Conservation (phyloP, 148 eudicot species). For the Salicornia ramosissima region DNA sequence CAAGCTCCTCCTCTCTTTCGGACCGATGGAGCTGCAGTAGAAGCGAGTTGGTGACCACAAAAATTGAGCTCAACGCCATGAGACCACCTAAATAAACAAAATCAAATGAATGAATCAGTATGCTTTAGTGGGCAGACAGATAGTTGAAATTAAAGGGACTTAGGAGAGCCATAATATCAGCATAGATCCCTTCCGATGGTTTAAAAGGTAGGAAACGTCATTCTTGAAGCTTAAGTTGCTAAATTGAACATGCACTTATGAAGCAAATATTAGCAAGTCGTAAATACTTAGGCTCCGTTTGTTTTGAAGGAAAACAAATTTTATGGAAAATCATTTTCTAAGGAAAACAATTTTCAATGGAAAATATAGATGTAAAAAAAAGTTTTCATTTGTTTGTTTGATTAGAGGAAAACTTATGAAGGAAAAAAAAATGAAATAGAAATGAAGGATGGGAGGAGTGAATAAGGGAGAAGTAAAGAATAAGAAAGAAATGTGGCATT, state of each 20-base stretch:
- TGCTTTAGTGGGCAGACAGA: not conserved
- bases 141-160: not conserved
- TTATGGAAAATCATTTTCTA: too few relatives aligned
- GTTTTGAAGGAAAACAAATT: too few relatives aligned
- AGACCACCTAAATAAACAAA: conserved; percentile 49
- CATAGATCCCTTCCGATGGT: not conserved
- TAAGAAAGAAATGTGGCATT: too few relatives aligned
- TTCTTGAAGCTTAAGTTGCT: not conserved
- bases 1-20: conserved; percentile 33
- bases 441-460: too few relatives aligned
- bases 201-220: not conserved
- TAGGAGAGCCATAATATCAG: not conserved
- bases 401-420: too few relatives aligned
- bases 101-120: not conserved
- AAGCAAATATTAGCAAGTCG: not conserved
- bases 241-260: not conserved
- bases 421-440: too few relatives aligned
- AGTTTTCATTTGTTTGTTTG: too few relatives aligned
- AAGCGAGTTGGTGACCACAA: conserved; percentile 82
- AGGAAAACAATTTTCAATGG: too few relatives aligned
- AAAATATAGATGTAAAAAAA: too few relatives aligned
- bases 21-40: conserved; percentile 71
- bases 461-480: too few relatives aligned
- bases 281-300: too few relatives aligned
- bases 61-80: conserved; percentile 88